phyloP scores from a whole-genome alignment of 352 stramenopile species.

The Plasmopara viticola region DNA sequence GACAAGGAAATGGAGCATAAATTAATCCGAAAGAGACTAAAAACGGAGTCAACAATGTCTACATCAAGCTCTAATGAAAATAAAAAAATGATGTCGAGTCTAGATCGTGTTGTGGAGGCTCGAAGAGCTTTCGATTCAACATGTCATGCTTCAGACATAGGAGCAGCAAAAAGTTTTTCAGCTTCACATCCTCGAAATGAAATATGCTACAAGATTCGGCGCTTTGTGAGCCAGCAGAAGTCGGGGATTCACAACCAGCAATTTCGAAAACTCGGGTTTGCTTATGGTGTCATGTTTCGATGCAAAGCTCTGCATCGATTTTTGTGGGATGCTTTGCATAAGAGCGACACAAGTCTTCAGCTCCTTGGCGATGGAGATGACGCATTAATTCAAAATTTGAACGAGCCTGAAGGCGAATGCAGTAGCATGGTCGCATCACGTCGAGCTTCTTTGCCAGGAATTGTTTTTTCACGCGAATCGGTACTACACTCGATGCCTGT shows the following conservation, averaged over 20 bases:
- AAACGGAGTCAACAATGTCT: slow-evolving; percentile 3
- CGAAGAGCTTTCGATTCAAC: slow-evolving; percentile 5
- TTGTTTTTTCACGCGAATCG: slow-evolving; percentile 72
- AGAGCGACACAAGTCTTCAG: slow-evolving; percentile 27
- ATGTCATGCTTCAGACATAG: slow-evolving; percentile 11
- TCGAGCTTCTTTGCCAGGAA: slow-evolving; percentile 17
- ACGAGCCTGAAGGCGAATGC: slow-evolving; percentile 13
- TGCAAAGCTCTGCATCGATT: slow-evolving; percentile 76
- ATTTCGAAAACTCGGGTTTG: slow-evolving; percentile 71
- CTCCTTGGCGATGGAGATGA: slow-evolving; percentile 40
- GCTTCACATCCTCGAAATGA: slow-evolving; percentile 17
- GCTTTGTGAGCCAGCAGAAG: slow-evolving; percentile 58
- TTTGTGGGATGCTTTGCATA: slow-evolving; percentile 59
- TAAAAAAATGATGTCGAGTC: slow-evolving; percentile 4
- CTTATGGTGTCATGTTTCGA: slow-evolving; percentile 78
- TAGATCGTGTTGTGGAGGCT: slow-evolving; percentile 1
- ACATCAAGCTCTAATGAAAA: background rate
- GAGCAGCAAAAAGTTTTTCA: slow-evolving; percentile 9
- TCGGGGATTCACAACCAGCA: slow-evolving; percentile 51
- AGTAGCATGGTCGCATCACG: slow-evolving; percentile 1
- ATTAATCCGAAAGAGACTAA: slow-evolving; percentile 21
- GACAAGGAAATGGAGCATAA: slow-evolving; percentile 21
- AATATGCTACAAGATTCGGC: slow-evolving; percentile 65
- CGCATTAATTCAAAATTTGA: slow-evolving; percentile 31
- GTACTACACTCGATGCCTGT: slow-evolving; percentile 76